Percentiles rank a stretch among this genome's conserved stretches.
Evolutionary conservation across 352 stramenopile species (phyloP).

Genomic region (Phytophthora palmivora): DNA sequence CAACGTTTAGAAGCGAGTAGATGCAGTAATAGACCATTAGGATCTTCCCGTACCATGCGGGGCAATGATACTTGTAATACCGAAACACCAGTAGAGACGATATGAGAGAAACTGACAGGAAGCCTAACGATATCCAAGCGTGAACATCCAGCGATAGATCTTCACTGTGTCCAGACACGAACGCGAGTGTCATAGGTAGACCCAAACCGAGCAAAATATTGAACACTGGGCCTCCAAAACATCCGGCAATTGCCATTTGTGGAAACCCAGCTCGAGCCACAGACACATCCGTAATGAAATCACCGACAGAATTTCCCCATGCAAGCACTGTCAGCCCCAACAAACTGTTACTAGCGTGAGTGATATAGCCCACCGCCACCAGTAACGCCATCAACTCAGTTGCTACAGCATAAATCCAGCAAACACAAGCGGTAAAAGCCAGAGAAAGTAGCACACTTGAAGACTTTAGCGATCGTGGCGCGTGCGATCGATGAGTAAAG

Average conservation of each 20-base stretch:
- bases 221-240: conserved; percentile 85
- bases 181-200: conserved; percentile 72
- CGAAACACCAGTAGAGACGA: conserved; percentile 65
- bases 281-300: conserved; percentile 86
- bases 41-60: conserved; percentile 74
- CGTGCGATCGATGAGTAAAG: conserved; percentile 66
- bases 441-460: conserved; percentile 70
- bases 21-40: conserved; percentile 72
- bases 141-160: conserved; percentile 68
- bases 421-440: conserved; percentile 85
- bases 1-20: conserved; percentile 79
- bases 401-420: conserved; percentile 93
- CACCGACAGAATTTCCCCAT: conserved; percentile 87
- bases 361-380: conserved; percentile 77
- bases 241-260: conserved; percentile 88
- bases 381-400: conserved; percentile 88
- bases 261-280: conserved; percentile 81
- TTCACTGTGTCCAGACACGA: conserved; percentile 49
- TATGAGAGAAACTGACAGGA: conserved; percentile 66
- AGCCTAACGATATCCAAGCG: conserved; percentile 74
- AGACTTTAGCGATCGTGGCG: conserved; percentile 53
- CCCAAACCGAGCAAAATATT: conserved; percentile 85
- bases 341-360: conserved; percentile 76
- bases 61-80: conserved; percentile 63
- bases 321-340: conserved; percentile 82